Percentiles rank a stretch among this genome's conserved stretches.
These are phyloP conservation scores for Fusarium euwallaceae DNA, from an alignment of 2,329 filamentous ascomycete species.

Conservation along the genomic window DNA sequence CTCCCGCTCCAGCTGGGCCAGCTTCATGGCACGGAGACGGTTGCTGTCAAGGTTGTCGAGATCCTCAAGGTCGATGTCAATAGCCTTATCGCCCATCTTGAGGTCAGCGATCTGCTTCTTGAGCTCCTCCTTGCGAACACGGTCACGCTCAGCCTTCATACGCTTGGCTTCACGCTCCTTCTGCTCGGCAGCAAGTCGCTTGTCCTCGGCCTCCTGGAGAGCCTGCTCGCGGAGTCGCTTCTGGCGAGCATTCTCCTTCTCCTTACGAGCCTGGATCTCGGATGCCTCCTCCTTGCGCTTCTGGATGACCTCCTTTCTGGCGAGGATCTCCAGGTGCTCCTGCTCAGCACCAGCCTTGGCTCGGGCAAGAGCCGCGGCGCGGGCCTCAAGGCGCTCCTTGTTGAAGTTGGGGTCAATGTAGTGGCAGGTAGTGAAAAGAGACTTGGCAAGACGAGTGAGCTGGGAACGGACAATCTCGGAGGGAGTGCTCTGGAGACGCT, in stretches of 20 bases:
- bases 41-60: slow-evolving; percentile 90
- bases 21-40: slow-evolving; percentile 92
- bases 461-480: slow-evolving; percentile 98
- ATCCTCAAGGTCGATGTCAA: slow-evolving; percentile 82
- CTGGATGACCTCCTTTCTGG: slow-evolving; percentile 90
- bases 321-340: slow-evolving; percentile 88
- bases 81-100: slow-evolving; percentile 84
- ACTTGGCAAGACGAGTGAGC: slow-evolving; percentile 90
- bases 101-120: slow-evolving; percentile 94
- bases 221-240: slow-evolving; percentile 90
- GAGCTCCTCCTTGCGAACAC: slow-evolving; percentile 91
- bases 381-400: slow-evolving; percentile 82
- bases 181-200: slow-evolving; percentile 91
- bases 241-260: slow-evolving; percentile 91
- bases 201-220: slow-evolving; percentile 88
- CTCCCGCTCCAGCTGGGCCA: slow-evolving; percentile 95
- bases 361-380: slow-evolving; percentile 82
- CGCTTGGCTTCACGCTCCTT: slow-evolving; percentile 90
- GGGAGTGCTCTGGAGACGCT: slow-evolving; percentile 96
- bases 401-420: slow-evolving; percentile 95
- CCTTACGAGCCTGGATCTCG: slow-evolving; percentile 86
- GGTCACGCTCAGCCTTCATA: slow-evolving; percentile 87
- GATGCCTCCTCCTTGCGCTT: slow-evolving; percentile 98
- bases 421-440: slow-evolving; percentile 92
- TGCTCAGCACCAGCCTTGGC: slow-evolving; percentile 90